Percentiles rank a stretch among this genome's conserved stretches.
Conservation (phyloP, 2,329 filamentous ascomycete genomes). For the Epichloe hybrida region DNA sequence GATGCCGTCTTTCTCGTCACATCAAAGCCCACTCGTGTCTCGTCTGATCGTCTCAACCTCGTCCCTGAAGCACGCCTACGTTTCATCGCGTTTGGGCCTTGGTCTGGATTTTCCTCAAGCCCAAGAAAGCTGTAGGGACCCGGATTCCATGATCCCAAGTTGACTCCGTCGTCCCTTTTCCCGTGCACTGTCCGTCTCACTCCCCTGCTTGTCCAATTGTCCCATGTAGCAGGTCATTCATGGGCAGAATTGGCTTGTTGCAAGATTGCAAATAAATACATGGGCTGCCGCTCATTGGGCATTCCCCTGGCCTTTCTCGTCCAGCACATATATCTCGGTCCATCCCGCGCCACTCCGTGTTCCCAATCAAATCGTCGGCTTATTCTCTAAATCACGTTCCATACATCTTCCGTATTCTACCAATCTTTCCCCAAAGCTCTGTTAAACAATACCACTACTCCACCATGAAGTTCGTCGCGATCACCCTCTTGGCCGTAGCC, state of each 20-base stretch:
- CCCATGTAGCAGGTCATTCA: not conserved
- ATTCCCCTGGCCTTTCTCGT: too few species aligned
- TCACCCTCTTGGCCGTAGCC: slow-evolving; percentile 33
- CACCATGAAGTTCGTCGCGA: slow-evolving; percentile 41
- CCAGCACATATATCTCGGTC: not conserved
- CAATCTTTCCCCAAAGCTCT: not conserved
- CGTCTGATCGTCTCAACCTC: not conserved
- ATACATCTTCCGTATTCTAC: too few species aligned
- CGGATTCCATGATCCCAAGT: not conserved
- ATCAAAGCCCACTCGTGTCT: not conserved
- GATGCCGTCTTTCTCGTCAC: too few species aligned
- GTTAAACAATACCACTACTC: not conserved
- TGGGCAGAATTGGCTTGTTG: not conserved
- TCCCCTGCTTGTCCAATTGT: not conserved
- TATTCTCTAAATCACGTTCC: too few species aligned
- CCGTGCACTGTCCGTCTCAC: not conserved
- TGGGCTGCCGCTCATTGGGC: too few species aligned
- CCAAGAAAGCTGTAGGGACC: not conserved
- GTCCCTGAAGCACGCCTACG: not conserved
- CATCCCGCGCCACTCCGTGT: too few species aligned
- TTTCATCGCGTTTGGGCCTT: slow-evolving; percentile 1
- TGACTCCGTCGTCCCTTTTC: not conserved
- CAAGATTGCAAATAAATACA: not conserved
- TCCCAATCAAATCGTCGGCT: too few species aligned
- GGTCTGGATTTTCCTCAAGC: not conserved